Base-by-base conservation (phyloP, 2,329 filamentous ascomycete genomes). In the Neoascochyta sp. region DNA sequence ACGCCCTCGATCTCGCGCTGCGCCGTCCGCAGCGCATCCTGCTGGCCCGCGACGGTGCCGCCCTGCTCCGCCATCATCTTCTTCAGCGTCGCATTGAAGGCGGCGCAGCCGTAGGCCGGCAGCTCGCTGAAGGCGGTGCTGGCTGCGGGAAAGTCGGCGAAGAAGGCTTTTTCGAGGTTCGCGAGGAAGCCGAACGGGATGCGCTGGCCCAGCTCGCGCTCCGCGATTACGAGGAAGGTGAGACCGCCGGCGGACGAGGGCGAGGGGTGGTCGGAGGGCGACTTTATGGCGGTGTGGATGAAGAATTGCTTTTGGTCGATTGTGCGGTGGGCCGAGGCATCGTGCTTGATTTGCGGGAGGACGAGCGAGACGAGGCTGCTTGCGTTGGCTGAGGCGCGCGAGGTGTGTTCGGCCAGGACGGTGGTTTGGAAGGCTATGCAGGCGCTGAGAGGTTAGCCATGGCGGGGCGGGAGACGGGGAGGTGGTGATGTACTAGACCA, bases 361-460 rank as follows among this genome's bases (percentile, higher is more conserved):
- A 98, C 88, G 52, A 95, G 74, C 24, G 88, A 92, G 47, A 90
- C 87, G 52, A 96, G 83, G 9, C 83, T 88, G 4, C 87, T 88
- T 34, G 86, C 85, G 48, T 86, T 80, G 22, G 83, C 86, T 7
- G 84, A 81, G 40, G 88, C 84, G 2, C 87, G 87, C 18, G 86
- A 81, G 27, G 87, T 93, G 70, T 93, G 90, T 69, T 98, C 92
- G 55, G 86, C 71, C 39, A 98, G 81, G 66, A 98, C 95, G 24
- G 89, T 96, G 32, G 80, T 86, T 57, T 92, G 83, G 69, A 96
- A 81, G 28, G 92, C 88, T 65, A 98, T 92, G 70, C 92, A 96
- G 49, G 87, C 82, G 69, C 88, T 95, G 41, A 24, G 24, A 12
- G 10, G 1, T 34, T 39, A 52, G 45, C 24, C n/a, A 24, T 14